Percentiles rank a stretch among this genome's conserved stretches.
phyloP scores from a whole-genome alignment of 108 stramenopile genomes.

The Skeletonema marinoi region DNA sequence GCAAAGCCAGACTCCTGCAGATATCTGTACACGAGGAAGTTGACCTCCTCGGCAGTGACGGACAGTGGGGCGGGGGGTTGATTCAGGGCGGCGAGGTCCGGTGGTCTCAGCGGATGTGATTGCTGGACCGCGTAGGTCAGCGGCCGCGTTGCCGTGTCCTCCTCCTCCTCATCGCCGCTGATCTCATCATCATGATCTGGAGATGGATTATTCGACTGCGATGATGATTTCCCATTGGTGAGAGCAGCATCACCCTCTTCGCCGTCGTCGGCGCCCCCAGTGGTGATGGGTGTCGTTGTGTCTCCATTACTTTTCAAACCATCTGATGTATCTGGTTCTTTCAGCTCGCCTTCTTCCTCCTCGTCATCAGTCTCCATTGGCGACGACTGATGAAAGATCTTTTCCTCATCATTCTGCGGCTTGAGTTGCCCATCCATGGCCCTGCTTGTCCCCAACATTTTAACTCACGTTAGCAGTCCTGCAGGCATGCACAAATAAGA shows the following conservation, averaged over 20 bases:
- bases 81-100: conserved; percentile 5
- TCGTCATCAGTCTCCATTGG: background rate
- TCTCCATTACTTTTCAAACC: conserved; percentile 3
- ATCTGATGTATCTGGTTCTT: background rate
- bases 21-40: conserved; percentile 93
- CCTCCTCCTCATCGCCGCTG: background rate
- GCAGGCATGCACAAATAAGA: background rate
- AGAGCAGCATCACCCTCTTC: background rate
- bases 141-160: background rate
- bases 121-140: conserved; percentile 8
- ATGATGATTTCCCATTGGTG: conserved; percentile 1
- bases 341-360: conserved; percentile 3
- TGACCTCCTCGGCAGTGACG: conserved; percentile 91
- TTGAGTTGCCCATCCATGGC: conserved; percentile 20
- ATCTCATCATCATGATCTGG: background rate
- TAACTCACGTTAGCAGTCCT: conserved; percentile 3
- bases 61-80: conserved; percentile 37
- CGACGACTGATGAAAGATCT: background rate
- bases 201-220: background rate
- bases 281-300: background rate
- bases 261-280: conserved; percentile 1
- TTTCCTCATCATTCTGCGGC: background rate
- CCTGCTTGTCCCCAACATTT: conserved; percentile 1
- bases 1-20: conserved; percentile 90
- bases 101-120: conserved; percentile 13